These are phyloP conservation scores for Obba rivulosa DNA, from an alignment of 768 basidiomycete genomes.

Conservation along the genomic window DNA sequence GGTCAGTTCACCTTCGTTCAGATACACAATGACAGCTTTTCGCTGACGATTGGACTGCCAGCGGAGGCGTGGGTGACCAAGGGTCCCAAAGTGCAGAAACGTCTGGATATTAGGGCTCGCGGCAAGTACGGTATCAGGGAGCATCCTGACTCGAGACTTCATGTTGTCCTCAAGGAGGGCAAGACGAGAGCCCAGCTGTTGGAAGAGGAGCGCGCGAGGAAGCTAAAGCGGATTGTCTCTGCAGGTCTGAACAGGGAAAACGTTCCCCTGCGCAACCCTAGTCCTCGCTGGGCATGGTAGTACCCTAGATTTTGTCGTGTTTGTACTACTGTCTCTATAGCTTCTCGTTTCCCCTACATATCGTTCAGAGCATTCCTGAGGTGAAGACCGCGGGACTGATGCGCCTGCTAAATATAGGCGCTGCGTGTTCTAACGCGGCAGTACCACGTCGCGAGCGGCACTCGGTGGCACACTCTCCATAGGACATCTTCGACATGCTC, in stretches of 20 bases:
- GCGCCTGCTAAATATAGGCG: no score
- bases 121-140: constrained; percentile 73
- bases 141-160: constrained; percentile 70
- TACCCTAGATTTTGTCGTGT: no score
- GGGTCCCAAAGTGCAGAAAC: constrained; percentile 55
- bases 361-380: no score
- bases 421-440: neutral
- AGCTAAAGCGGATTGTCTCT: constrained; percentile 73
- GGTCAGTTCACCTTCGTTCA: constrained; percentile 44
- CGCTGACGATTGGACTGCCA: constrained; percentile 25
- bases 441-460: constrained; percentile 10
- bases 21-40: no score
- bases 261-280: constrained; percentile 68
- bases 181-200: constrained; percentile 68
- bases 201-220: constrained; percentile 55
- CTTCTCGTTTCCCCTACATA: no score
- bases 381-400: no score
- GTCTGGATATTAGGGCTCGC: constrained; percentile 79
- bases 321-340: no score
- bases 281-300: constrained; percentile 78
- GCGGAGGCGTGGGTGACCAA: constrained; percentile 96
- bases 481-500: constrained; percentile 29
- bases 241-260: constrained; percentile 79
- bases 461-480: constrained; percentile 13
- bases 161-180: constrained; percentile 76